Evolutionary conservation across 2,329 filamentous ascomycete genomes (phyloP).

Genomic region (Paracoccidioides brasiliensis): DNA sequence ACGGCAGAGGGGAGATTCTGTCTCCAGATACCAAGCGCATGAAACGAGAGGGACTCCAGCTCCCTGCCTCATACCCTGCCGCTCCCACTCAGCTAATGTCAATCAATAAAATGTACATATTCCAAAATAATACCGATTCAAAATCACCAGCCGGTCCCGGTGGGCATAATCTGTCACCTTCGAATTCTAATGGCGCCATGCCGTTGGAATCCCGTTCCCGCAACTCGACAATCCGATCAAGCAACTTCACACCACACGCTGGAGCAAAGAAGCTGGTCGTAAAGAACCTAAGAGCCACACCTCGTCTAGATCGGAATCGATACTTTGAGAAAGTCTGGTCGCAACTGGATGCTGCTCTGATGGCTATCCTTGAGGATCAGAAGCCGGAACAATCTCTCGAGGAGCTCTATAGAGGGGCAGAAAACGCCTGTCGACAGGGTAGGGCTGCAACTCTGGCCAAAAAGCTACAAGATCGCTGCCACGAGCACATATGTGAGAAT

Average conservation of each 20-base stretch:
- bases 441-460: constrained; percentile 55
- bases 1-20: constrained; percentile 13
- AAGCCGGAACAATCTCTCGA: constrained; percentile 64
- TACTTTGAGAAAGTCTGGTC: constrained; percentile 67
- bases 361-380: constrained; percentile 55
- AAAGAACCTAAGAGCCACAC: constrained; percentile 66
- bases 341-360: constrained; percentile 61
- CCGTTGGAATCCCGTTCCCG: constrained; percentile 15
- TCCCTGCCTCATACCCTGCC: background rate
- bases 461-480: constrained; percentile 53
- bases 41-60: background rate
- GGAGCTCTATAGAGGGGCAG: constrained; percentile 76
- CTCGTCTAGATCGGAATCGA: constrained; percentile 53
- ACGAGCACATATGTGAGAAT: constrained; percentile 44
- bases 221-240: constrained; percentile 23
- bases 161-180: constrained; percentile 16
- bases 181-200: constrained; percentile 10
- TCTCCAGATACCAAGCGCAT: constrained; percentile 31
- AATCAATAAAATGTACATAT: constrained; percentile 42
- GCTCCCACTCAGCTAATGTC: constrained; percentile 12
- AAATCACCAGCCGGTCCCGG: constrained; percentile 25
- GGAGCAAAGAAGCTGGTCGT: constrained; percentile 82
- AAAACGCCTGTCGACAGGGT: constrained; percentile 76
- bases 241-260: constrained; percentile 55
- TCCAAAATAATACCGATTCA: constrained; percentile 26